Conservation (phyloP, 2,329 filamentous ascomycete species). For the Geoglossum cookeanum region DNA sequence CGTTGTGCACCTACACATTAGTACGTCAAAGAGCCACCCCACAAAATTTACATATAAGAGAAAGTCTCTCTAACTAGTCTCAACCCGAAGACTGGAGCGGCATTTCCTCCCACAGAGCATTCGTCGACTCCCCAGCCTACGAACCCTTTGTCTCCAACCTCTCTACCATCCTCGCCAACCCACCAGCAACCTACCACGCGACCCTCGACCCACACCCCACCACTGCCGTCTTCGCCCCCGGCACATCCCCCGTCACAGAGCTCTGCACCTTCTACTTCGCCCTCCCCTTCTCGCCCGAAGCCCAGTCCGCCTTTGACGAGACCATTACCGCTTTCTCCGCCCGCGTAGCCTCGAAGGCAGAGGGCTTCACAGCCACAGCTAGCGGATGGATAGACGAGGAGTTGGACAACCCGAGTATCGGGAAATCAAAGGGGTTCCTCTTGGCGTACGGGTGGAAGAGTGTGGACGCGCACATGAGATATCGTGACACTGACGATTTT, state of each 20-base stretch:
- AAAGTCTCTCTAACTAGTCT: background rate
- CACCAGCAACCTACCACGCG: background rate
- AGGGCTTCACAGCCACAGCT: constrained; percentile 14
- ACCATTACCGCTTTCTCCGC: constrained; percentile 22
- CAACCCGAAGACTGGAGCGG: constrained; percentile 22
- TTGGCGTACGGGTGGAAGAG: constrained; percentile 32
- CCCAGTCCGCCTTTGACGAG: constrained; percentile 15
- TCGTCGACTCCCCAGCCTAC: constrained; percentile 21
- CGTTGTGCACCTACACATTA: constrained; percentile 20
- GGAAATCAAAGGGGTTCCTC: constrained; percentile 24
- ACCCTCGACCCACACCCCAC: background rate
- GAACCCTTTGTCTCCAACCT: constrained; percentile 16
- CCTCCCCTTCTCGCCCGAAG: constrained; percentile 14
- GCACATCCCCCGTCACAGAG: constrained; percentile 29
- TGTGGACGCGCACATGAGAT: constrained; percentile 29
- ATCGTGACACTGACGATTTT: constrained; percentile 27
- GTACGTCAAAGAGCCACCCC: constrained; percentile 15
- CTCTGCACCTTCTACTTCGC: constrained; percentile 26
- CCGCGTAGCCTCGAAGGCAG: constrained; percentile 16
- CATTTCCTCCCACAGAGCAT: constrained; percentile 21
- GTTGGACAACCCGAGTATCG: constrained; percentile 11
- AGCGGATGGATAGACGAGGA: constrained; percentile 20
- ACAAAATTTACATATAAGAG: no score
- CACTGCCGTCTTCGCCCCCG: constrained; percentile 13
- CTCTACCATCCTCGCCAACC: background rate